Base-by-base conservation (phyloP, 1,139 yeast genomes). In the Pichia sp. region DNA sequence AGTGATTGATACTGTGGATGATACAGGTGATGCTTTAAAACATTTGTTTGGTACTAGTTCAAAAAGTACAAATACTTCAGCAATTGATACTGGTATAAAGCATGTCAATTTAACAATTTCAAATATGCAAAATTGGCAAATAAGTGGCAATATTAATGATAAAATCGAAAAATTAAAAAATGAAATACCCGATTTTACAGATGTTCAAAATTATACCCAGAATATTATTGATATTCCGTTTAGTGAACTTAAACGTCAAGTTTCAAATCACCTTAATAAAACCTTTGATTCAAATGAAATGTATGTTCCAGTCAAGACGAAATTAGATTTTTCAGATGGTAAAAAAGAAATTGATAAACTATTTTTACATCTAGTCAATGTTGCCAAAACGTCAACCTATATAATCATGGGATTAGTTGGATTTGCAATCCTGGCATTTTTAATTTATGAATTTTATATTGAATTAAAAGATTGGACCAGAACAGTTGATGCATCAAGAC, bases 81-180 rank as follows among this genome's bases (percentile, higher is more conserved):
- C 70, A 48, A 67, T 57, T 38, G 60, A 60, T 31, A 55, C 56
- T 4, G 54, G 55, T 9, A 57, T 71, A 3, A 53, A 58, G n/a
- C 57, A 60, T 41, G 80, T 93, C 18, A 79, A 83, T 59, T 62
- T 86, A 33, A 83, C 95, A 0, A 73, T 88, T 2, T 65, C 70
- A 4, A 69, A 78, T 0, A 72, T 91, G 56, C 70, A 74, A 52
- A 72, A 83, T 55, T 67, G 93, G 50, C 65, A 77, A 16, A 85
- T 93, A 8, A 89, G 96, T 1, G 61, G 76, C 0, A 69, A 81
- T 0, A 79, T 88, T 42, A 76, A 84, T 58, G 63, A 66, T 1
- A 76, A 80, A 36, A 70, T 89, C 14, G 75, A 76, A 7, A 59
- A 62, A 0, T 64, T 87, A 41, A 69, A 72, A 36, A 67, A 66